These are phyloP conservation scores for Solanum tarijense DNA, from an alignment of 257 asterid genomes.

Conservation along the genomic window DNA sequence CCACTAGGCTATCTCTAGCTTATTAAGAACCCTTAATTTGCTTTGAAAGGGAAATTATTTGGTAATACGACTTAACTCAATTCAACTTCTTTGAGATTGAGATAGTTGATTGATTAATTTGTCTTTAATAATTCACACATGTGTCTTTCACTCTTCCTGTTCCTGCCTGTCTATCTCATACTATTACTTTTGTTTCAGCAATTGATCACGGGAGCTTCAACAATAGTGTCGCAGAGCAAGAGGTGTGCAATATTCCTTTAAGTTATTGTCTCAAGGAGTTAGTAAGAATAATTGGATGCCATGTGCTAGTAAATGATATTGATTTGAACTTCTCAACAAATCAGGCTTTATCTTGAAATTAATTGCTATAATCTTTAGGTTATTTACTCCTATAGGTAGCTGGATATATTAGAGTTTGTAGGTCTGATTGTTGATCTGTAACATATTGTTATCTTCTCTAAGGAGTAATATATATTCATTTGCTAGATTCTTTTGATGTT, in stretches of 20 bases:
- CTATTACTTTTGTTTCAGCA: constrained; percentile 25
- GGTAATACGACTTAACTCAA: neutral
- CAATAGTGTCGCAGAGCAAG: constrained; percentile 68
- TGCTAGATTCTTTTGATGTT: neutral
- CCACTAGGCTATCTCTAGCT: neutral
- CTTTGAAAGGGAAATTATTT: neutral
- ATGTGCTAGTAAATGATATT: neutral
- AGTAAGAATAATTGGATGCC: neutral
- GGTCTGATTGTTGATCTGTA: neutral
- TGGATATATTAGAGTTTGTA: neutral
- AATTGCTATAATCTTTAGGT: neutral
- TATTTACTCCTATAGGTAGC: neutral
- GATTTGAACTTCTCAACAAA: neutral
- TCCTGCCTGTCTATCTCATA: neutral
- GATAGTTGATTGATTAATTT: neutral
- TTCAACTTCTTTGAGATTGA: neutral
- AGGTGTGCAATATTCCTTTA: constrained; percentile 27
- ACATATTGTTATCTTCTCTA: neutral
- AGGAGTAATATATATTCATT: neutral
- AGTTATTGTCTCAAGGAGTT: neutral
- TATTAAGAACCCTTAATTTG: neutral
- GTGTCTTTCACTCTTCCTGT: neutral
- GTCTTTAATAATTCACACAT: neutral
- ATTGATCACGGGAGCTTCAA: constrained; percentile 74
- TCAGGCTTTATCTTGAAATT: neutral